Conservation (phyloP, 2,329 filamentous ascomycete genomes). For the Diaporthe caulivora region DNA sequence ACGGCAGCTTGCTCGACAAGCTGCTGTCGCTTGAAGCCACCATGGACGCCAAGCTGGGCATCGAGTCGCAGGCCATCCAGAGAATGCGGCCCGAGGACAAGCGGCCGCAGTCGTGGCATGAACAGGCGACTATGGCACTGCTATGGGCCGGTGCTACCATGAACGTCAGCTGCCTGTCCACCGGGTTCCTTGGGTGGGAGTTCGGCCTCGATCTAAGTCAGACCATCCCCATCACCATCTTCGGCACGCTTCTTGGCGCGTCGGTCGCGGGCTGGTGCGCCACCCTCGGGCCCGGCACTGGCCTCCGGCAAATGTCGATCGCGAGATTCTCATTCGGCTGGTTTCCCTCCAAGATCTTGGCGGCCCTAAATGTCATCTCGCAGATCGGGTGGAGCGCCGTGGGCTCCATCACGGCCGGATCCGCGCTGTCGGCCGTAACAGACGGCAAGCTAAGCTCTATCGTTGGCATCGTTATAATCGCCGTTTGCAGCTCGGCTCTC, state of each 20-base stretch:
- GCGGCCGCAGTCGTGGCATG: slow-evolving; percentile 52
- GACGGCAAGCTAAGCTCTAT: slow-evolving; percentile 57
- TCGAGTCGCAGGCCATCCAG: slow-evolving; percentile 60
- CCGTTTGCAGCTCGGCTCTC: slow-evolving; percentile 61
- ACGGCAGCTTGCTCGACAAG: slow-evolving; percentile 46
- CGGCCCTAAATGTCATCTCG: slow-evolving; percentile 61
- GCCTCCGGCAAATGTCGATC: slow-evolving; percentile 63
- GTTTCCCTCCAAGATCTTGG: slow-evolving; percentile 63
- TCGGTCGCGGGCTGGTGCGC: slow-evolving; percentile 60
- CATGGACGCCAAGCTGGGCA: slow-evolving; percentile 59
- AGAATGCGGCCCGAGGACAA: slow-evolving; percentile 59
- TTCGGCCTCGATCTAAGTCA: slow-evolving; percentile 60
- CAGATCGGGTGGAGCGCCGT: slow-evolving; percentile 65
- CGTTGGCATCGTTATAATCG: slow-evolving; percentile 66
- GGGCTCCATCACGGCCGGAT: slow-evolving; percentile 63
- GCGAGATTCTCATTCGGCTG: slow-evolving; percentile 62
- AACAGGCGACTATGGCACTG: slow-evolving; percentile 61
- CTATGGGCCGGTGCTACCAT: slow-evolving; percentile 65
- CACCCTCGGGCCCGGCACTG: slow-evolving; percentile 61
- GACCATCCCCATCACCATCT: slow-evolving; percentile 58
- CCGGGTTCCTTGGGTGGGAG: slow-evolving; percentile 63
- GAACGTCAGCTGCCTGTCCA: slow-evolving; percentile 64
- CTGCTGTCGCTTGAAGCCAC: slow-evolving; percentile 56
- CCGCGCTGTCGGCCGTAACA: slow-evolving; percentile 59
- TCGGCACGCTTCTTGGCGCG: slow-evolving; percentile 59